These are phyloP conservation scores for Rhododendron molle DNA, from an alignment of 148 eudicot genomes.

Conservation along the genomic window DNA sequence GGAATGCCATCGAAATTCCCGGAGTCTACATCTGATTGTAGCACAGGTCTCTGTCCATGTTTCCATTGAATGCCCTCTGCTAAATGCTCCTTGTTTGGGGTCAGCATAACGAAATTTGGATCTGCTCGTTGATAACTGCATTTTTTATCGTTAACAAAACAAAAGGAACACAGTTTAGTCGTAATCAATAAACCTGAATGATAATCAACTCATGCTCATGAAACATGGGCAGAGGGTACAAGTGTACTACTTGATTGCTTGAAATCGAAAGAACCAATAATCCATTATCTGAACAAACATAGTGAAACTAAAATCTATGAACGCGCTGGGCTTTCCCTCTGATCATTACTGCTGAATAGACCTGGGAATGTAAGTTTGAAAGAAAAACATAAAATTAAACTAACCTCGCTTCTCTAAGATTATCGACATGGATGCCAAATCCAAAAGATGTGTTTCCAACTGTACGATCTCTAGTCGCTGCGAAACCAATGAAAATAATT, in stretches of 20 bases:
- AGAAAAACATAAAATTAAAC: constrained; percentile 1
- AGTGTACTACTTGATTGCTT: not conserved
- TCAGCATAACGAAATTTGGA: constrained; percentile 87
- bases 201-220: not conserved
- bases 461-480: constrained; percentile 67
- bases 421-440: constrained; percentile 68
- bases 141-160: not conserved
- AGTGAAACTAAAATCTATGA: not conserved
- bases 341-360: not conserved
- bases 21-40: constrained; percentile 59
- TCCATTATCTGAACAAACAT: not conserved
- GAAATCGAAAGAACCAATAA: not conserved
- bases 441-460: constrained; percentile 61
- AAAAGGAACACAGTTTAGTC: not conserved
- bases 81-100: constrained; percentile 83
- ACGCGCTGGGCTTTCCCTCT: not conserved
- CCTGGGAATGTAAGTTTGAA: not conserved
- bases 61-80: constrained; percentile 71
- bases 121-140: constrained; percentile 86
- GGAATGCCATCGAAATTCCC: constrained; percentile 70
- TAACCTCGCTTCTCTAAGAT: constrained; percentile 83
- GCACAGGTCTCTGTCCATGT: constrained; percentile 48
- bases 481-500: constrained; percentile 2
- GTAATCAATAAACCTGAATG: not conserved
- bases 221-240: not conserved